Evolutionary conservation across 1,284 basidiomycete genomes (phyloP).

Genomic region (Volvariella surrecta): DNA sequence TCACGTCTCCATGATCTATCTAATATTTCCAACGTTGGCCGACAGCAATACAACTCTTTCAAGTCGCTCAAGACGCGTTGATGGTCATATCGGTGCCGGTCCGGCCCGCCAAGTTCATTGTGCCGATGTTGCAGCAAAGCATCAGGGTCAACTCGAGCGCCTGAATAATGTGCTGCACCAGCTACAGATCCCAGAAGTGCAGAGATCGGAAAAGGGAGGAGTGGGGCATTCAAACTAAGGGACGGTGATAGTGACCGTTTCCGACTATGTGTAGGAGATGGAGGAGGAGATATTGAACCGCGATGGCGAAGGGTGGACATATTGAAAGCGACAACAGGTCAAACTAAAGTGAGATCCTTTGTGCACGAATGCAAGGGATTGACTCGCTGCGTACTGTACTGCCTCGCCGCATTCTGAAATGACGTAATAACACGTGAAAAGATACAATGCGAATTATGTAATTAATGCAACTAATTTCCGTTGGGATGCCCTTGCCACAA

Average conservation of each 20-base stretch:
- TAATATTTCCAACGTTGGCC: constrained; percentile 48
- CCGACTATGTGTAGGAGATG: constrained; percentile 1
- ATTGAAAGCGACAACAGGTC: not conserved
- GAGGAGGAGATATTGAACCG: constrained; percentile 19
- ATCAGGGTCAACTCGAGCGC: constrained; percentile 29
- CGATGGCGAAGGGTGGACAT: constrained; percentile 17
- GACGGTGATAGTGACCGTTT: constrained; percentile 27
- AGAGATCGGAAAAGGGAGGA: constrained; percentile 37
- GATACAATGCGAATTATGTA: constrained; percentile 10
- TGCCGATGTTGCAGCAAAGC: constrained; percentile 23
- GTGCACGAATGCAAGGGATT: no score
- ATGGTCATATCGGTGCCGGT: constrained; percentile 28
- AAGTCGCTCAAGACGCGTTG: constrained; percentile 41
- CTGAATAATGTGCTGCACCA: constrained; percentile 50
- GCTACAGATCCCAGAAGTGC: constrained; percentile 46
- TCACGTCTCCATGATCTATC: constrained; percentile 48
- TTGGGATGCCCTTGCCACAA: constrained; percentile 76
- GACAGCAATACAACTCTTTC: constrained; percentile 49
- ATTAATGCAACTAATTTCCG: constrained; percentile 25
- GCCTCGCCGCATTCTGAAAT: not conserved
- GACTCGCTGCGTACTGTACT: no score
- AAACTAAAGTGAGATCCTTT: not conserved
- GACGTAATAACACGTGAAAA: constrained; percentile 5
- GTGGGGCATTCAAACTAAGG: constrained; percentile 34
- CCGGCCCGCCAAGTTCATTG: constrained; percentile 21